Conservation (phyloP, 2,329 filamentous ascomycete genomes). For the Talaromyces pinophilus region DNA sequence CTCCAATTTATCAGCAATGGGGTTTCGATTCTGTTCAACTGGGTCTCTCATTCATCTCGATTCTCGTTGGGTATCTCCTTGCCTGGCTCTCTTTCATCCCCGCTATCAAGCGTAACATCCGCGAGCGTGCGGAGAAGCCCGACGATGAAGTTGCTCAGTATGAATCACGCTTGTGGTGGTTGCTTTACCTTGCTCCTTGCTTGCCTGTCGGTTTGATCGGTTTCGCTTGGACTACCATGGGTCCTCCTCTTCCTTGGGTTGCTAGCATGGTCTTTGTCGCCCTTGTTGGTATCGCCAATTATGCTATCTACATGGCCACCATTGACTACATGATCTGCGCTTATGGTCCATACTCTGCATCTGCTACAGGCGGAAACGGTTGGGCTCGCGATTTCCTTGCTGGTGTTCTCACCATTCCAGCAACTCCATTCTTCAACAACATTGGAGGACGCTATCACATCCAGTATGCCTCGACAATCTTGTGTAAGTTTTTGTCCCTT, state of each 20-base stretch:
- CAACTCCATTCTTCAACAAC: conserved; percentile 55
- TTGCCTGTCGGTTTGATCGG: conserved; percentile 63
- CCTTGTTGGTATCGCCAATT: conserved; percentile 65
- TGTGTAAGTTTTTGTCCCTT: conserved; percentile 44
- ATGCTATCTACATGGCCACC: conserved; percentile 64
- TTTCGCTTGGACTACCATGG: conserved; percentile 62
- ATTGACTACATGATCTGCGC: conserved; percentile 70
- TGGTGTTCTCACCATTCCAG: conserved; percentile 63
- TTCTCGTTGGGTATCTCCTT: conserved; percentile 61
- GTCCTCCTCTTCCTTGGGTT: conserved; percentile 62
- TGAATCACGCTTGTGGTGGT: conserved; percentile 62
- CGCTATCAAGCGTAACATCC: conserved; percentile 53
- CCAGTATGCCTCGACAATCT: conserved; percentile 64
- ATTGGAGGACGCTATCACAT: conserved; percentile 58
- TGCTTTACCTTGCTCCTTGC: conserved; percentile 61
- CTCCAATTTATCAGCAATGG: conserved; percentile 62
- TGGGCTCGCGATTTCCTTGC: conserved; percentile 67
- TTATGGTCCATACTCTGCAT: conserved; percentile 66
- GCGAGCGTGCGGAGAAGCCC: conserved; percentile 50
- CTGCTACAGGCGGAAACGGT: conserved; percentile 67
- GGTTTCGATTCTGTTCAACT: conserved; percentile 53
- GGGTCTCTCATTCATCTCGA: conserved; percentile 58
- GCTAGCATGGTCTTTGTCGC: conserved; percentile 61
- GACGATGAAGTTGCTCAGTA: conserved; percentile 62
- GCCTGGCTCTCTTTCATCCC: conserved; percentile 60